Evolutionary conservation across 441 rosid species (phyloP), one percentile per base, ranked within the genome.

Genomic region (Bruguiera hainesii): DNA sequence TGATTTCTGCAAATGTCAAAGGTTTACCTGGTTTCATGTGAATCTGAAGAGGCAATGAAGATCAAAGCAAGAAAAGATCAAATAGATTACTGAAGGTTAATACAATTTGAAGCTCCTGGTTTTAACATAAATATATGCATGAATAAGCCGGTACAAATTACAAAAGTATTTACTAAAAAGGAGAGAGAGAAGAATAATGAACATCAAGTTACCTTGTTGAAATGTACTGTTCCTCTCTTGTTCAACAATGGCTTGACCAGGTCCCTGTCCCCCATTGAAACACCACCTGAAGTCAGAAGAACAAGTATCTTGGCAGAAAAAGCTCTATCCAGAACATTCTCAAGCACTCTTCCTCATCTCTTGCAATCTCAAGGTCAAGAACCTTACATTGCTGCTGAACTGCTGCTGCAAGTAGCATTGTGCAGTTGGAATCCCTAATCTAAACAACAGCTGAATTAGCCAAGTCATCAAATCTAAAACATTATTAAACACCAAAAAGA

Each of bases 201-300:
- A 39, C 55, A 56, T 9, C 11, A 67, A 56, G 42, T 60, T 75
- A 95, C 99, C 98, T 85, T 92, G 79, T 51, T 76, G 74, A 95
- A 89, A 80, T 89, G 77, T 61, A 92, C 71, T 52, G 70, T 89
- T 76, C 99, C 98, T 76, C 74, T 87, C 75, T 80, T 88, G 80
- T 78, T 78, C 72, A 95, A 86, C 64, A 95, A 64, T 74, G 97
- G 97, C 85, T 87, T 90, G 79, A 95, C 79, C 69, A 90, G 90
- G 78, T 92, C 99, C 73, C 74, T 90, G 85, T 95, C 99, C 68
- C 98, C 98, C 98, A 95, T 95, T 68, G 99, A 95, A 78, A 95
- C 93, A 72, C 99, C 99, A 6, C 98, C 98, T 67, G 98, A 95
- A 71, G 95, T 90, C 65, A 95, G 65, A 71, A 95, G 85, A 75